These are phyloP conservation scores for Trypanosoma caninum DNA, from an alignment of 208 protist species.

Conservation along the genomic window DNA sequence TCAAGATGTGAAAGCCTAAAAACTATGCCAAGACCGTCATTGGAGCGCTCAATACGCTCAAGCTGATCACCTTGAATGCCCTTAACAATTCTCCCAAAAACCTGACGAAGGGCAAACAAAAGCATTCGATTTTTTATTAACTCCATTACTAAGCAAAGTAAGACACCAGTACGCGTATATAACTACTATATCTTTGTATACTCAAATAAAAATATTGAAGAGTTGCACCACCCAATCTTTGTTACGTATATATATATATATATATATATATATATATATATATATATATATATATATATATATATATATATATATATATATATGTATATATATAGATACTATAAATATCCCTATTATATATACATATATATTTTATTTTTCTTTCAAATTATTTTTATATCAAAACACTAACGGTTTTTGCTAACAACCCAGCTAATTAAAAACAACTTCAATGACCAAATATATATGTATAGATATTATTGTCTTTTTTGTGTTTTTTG, in stretches of 20 bases:
- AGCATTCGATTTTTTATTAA: conserved; percentile 16
- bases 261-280: too few species aligned
- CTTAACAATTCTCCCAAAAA: conserved; percentile 24
- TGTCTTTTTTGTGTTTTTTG: not conserved
- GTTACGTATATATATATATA: too few species aligned
- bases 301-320: conserved; percentile 7
- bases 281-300: too few species aligned
- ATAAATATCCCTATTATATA: too few species aligned
- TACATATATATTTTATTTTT: not conserved
- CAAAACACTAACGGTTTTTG: too few species aligned
- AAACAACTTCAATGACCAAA: too few species aligned
- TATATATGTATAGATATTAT: too few species aligned
- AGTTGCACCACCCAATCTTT: not conserved
- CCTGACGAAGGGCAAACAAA: conserved; percentile 17
- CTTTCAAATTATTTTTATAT: too few species aligned
- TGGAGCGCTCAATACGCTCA: conserved; percentile 15
- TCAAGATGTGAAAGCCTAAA: conserved; percentile 26
- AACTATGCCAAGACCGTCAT: conserved; percentile 5
- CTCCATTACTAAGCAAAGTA: conserved; percentile 21
- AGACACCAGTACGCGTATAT: too few species aligned
- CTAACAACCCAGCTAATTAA: not conserved
- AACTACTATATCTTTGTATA: not conserved
- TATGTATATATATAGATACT: conserved; percentile 5
- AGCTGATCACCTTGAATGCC: conserved; percentile 27
- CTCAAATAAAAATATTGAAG: not conserved